phyloP scores from a whole-genome alignment of 352 stramenopile genomes.

The Phytopythium aichiense region DNA sequence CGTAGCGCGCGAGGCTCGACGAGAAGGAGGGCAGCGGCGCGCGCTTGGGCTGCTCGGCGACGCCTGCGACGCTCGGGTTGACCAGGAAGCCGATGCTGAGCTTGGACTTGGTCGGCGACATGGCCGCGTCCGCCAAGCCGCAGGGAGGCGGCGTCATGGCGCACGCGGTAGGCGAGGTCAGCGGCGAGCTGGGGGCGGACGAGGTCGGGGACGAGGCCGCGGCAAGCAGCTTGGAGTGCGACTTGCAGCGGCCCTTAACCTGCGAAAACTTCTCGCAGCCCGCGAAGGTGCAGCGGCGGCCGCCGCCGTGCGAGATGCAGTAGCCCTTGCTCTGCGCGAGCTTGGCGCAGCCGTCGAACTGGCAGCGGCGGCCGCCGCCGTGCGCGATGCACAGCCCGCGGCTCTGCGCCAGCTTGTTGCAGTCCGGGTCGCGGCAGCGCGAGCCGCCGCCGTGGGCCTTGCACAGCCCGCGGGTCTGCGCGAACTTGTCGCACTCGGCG shows the following conservation, averaged over 20 bases:
- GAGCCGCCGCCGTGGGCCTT: conserved; percentile 83
- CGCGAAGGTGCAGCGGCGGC: conserved; percentile 60
- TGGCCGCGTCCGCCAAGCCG: conserved; percentile 9
- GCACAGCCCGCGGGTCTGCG: conserved; percentile 72
- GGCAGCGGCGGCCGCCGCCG: conserved; percentile 68
- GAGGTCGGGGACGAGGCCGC: conserved; percentile 4
- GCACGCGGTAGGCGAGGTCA: conserved; percentile 9
- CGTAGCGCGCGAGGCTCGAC: conserved; percentile 10
- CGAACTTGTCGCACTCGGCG: conserved; percentile 78
- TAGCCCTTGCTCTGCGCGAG: conserved; percentile 76
- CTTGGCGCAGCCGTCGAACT: conserved; percentile 68
- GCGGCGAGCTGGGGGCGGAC: conserved; percentile 16
- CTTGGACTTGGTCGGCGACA: conserved; percentile 30
- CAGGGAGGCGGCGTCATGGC: conserved; percentile 26
- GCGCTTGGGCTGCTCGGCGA: conserved; percentile 12
- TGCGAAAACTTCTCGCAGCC: conserved; percentile 88
- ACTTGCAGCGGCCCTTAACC: conserved; percentile 84
- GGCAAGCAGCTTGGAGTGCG: conserved; percentile 69
- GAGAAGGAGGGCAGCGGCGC: conserved; percentile 9
- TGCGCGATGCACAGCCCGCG: conserved; percentile 77
- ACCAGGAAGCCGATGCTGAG: conserved; percentile 62
- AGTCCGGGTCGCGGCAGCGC: conserved; percentile 67
- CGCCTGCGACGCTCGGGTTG: conserved; percentile 21
- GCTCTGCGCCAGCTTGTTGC: conserved; percentile 80
- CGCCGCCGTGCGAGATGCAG: conserved; percentile 80